Conservation (phyloP, 2,329 filamentous ascomycete genomes). For the Alternaria conjuncta region DNA sequence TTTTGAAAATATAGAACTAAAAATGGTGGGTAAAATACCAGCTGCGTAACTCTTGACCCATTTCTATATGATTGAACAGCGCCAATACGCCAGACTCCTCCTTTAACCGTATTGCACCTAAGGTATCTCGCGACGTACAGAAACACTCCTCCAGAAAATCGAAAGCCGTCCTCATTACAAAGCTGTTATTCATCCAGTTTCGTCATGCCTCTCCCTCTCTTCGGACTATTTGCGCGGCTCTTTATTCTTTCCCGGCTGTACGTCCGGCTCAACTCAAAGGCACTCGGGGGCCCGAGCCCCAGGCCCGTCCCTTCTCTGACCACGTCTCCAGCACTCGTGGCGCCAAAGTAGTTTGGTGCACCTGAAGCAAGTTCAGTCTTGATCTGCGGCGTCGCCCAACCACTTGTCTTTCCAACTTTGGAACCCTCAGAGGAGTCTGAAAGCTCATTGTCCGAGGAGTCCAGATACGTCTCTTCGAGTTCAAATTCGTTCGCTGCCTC, state of each 20-base stretch:
- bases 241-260: slow-evolving; percentile 83
- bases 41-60: background rate
- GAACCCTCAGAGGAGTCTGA: slow-evolving; percentile 67
- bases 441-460: slow-evolving; percentile 65
- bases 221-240: slow-evolving; percentile 58
- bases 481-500: slow-evolving; percentile 75
- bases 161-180: background rate
- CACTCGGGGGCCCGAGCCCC: slow-evolving; percentile 37
- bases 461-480: slow-evolving; percentile 55
- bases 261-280: slow-evolving; percentile 71
- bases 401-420: slow-evolving; percentile 66
- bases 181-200: slow-evolving; percentile 25
- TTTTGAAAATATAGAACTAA: background rate
- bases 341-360: slow-evolving; percentile 30
- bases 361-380: slow-evolving; percentile 40
- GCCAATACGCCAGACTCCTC: background rate
- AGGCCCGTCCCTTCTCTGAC: slow-evolving; percentile 39
- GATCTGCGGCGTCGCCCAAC: slow-evolving; percentile 70
- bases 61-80: background rate
- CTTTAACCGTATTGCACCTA: background rate
- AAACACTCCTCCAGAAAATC: background rate
- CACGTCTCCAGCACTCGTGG: slow-evolving; percentile 22
- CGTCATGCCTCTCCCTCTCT: slow-evolving; percentile 40
- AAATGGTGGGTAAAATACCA: background rate
- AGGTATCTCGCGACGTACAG: background rate